Base-by-base conservation (phyloP, 1,284 basidiomycete genomes). In the Cutaneotrichosporon spelunceum region DNA sequence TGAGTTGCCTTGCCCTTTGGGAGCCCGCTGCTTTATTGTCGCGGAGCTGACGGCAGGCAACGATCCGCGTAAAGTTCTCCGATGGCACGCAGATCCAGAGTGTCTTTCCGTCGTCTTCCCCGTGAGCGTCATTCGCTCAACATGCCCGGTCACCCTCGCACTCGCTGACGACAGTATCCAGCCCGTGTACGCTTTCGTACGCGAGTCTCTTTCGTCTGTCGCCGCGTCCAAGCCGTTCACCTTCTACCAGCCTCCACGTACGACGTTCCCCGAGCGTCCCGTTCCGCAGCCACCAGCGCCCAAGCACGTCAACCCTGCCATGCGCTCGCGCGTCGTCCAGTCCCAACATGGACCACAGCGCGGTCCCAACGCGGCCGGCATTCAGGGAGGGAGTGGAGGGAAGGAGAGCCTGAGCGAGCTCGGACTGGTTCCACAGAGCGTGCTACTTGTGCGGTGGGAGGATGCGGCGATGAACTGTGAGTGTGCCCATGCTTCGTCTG, bases 351-450 rank as follows among this genome's bases (percentile, higher is more conserved):
- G 72, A 5, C 58, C 61, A 6, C 65, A 72, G 26, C 68, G 70
- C 14, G 75, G 72, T 1, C 58, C 53, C 5, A 45, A 57, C 10
- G 59, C 66, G 19, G 60, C 60, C 4, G 67, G 71, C 34, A 56
- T 72, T 34, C 66, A 68, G 57, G 70, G 69, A n/a, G 76, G 76
- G 4, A 74, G 66, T 29, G 76, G 76, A 8, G 70, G 72, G 9
- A 70, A 66, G 39, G 73, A 77, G 68, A 74, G 64, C 3, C 62
- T 79, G 39, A 58, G 62, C 29, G 71, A 77, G 49, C 64, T 79
- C 29, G 75, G 77, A 3, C 60, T 79, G 14, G 77, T 79, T 11
- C 78, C 78, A 6, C 78, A 79, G 70, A 76, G 74, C 63, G 68
- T 79, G 33, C 61, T 79, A 57, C 49, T 78, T 57, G 66, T 79